Conservation (phyloP, 371 early-diverging fungal species). For the Mortierella sp. region DNA sequence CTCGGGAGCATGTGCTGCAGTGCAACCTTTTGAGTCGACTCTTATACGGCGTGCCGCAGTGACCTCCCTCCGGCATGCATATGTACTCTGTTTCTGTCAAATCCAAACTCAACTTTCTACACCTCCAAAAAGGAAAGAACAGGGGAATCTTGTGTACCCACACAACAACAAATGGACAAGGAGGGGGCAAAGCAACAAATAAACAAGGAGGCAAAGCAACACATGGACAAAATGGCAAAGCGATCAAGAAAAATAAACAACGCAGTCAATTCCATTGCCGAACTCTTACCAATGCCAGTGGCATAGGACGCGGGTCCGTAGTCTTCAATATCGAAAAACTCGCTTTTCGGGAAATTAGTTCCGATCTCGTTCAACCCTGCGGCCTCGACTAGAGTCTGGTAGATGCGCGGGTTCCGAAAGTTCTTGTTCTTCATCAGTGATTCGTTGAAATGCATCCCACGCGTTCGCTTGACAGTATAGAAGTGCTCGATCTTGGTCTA, state of each 20-base stretch:
- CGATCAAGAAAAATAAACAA: neutral
- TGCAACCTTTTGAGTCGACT: neutral
- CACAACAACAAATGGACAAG: neutral
- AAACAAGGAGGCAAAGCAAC: neutral
- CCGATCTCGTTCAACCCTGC: conserved; percentile 79
- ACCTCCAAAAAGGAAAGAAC: neutral
- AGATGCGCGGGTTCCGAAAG: conserved; percentile 85
- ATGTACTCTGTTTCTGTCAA: neutral
- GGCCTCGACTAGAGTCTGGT: conserved; percentile 78
- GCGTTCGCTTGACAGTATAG: conserved; percentile 63
- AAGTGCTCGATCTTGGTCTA: conserved; percentile 76
- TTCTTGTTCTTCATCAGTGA: conserved; percentile 76
- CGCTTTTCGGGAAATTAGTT: conserved; percentile 66
- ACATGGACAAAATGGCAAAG: neutral
- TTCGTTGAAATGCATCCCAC: conserved; percentile 78
- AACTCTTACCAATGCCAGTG: conserved; percentile 65
- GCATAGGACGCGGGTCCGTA: conserved; percentile 67
- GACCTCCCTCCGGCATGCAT: conserved; percentile 5
- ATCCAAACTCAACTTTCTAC: neutral
- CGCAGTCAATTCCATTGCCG: neutral
- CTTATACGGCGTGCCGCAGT: neutral
- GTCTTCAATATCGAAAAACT: conserved; percentile 72
- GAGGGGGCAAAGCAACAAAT: neutral
- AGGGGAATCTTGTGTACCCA: neutral
- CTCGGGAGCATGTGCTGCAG: neutral